Conservation (phyloP, 192 early-diverging fungal genomes). For the Mortierella hygrophila region DNA sequence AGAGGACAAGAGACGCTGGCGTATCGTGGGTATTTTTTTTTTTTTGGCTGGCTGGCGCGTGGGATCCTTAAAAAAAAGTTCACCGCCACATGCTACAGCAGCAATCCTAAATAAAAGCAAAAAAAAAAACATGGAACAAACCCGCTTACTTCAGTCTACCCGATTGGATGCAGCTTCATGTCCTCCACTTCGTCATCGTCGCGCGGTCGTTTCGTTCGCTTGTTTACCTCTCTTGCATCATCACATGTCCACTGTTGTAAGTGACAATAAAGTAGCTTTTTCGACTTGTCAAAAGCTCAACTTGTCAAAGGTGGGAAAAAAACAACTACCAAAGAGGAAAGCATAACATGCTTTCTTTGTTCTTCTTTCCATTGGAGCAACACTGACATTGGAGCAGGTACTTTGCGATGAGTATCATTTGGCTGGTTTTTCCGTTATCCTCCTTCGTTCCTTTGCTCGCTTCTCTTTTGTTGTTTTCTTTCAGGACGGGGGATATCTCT, state of each 20-base stretch:
- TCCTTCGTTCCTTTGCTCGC: neutral
- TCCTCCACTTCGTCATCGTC: neutral
- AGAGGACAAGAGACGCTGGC: too few species aligned
- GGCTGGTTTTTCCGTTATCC: neutral
- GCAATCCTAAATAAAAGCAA: neutral
- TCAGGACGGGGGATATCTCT: neutral
- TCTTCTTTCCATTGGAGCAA: neutral
- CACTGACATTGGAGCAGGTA: neutral
- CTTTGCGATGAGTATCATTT: neutral
- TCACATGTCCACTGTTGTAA: neutral
- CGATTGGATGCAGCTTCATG: neutral
- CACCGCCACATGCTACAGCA: too few species aligned
- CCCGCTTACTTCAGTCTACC: neutral
- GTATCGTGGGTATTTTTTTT: too few species aligned
- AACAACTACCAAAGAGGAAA: neutral
- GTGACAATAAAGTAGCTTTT: neutral
- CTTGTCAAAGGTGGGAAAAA: neutral
- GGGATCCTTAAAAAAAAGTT: too few species aligned
- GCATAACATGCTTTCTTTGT: neutral
- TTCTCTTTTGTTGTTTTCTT: too few species aligned
- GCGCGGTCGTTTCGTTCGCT: neutral
- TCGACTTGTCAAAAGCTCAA: neutral
- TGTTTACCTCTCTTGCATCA: neutral
- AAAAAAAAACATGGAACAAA: neutral
- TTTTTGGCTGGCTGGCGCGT: too few species aligned